Evolutionary conservation across 768 basidiomycete genomes (phyloP).

Genomic region (Fibroporia radiculosa): DNA sequence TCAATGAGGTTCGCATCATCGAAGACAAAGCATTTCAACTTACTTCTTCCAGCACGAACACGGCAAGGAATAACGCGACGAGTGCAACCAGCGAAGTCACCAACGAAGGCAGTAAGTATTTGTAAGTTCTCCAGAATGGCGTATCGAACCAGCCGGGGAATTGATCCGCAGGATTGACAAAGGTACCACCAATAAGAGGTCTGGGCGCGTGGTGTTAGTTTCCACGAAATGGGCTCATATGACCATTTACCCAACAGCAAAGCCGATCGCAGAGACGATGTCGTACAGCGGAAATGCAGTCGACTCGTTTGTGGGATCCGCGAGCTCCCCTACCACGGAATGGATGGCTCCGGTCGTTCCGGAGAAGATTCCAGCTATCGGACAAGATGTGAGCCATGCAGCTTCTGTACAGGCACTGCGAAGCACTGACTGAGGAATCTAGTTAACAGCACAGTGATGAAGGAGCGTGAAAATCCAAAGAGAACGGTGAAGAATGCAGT

Average conservation of each 20-base stretch:
- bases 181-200: slow-evolving; percentile 53
- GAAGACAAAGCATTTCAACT: too few species aligned
- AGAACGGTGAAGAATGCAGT: slow-evolving; percentile 40
- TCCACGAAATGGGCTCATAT: too few species aligned
- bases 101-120: slow-evolving; percentile 57
- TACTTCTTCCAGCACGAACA: slow-evolving; percentile 50
- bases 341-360: slow-evolving; percentile 33
- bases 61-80: slow-evolving; percentile 32
- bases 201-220: slow-evolving; percentile 29
- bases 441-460: slow-evolving; percentile 36
- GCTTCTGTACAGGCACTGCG: background rate
- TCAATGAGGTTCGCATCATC: too few species aligned
- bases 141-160: slow-evolving; percentile 37
- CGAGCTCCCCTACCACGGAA: slow-evolving; percentile 35
- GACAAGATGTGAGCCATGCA: background rate
- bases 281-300: slow-evolving; percentile 53
- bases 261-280: slow-evolving; percentile 49
- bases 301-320: slow-evolving; percentile 54
- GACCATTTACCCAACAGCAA: slow-evolving; percentile 41
- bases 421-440: slow-evolving; percentile 32
- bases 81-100: slow-evolving; percentile 35
- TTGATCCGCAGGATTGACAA: slow-evolving; percentile 43
- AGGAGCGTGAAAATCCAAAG: slow-evolving; percentile 51
- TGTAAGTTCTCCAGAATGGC: slow-evolving; percentile 40
- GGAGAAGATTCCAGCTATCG: slow-evolving; percentile 17